Base-by-base conservation (phyloP, 768 basidiomycete species). In the Suillus tomentosus region DNA sequence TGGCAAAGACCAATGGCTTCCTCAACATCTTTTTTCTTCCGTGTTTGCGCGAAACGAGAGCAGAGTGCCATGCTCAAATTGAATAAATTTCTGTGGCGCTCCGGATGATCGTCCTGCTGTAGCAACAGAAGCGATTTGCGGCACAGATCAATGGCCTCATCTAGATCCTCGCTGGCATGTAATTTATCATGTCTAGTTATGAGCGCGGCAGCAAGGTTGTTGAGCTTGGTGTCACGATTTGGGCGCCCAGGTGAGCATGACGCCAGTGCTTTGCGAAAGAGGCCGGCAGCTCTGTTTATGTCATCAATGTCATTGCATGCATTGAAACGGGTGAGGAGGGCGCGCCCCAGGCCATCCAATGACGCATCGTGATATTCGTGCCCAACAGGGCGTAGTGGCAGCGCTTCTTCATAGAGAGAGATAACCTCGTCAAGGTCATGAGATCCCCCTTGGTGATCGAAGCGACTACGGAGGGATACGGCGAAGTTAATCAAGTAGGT, bases 351-450 rank as follows among this genome's bases (percentile, higher is more conserved):
- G 34, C 61, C 67, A 14, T 64, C 66, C 37, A 72, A 56, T 14
- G 61, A 42, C 7, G 1, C 36, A 11, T 63, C 19, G 14, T 39
- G 47, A 57, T 60, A 19, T 19, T 66, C 31, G 63, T 67, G 54
- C 15, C 60, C 48, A 11, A 19, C 22, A 15, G 68, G 45, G 10
- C 48, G 48, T 27, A 67, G 53, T 11, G 31, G 43, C 5, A 69
- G 19, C 1, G 62, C 53, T 11, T 62, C 47, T 39, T 42, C 40
- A 51, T 62, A 47, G 6, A 68, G 64, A 27, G 13, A 40, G 19
- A 72, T 62, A 5, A 64, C 67, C 61, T 72, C 62, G 2, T 70
- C 54, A 3, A 74, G 53, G 58, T 72, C 70, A 15, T 64, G 43
- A 7, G 3, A 17, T n/a, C 56, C 51, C 3, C 71, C 68, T 37